Evolutionary conservation across 1,284 basidiomycete species (phyloP), one percentile per base, ranked within the genome.

Genomic region (Microbotryum lychnidis-dioicae): DNA sequence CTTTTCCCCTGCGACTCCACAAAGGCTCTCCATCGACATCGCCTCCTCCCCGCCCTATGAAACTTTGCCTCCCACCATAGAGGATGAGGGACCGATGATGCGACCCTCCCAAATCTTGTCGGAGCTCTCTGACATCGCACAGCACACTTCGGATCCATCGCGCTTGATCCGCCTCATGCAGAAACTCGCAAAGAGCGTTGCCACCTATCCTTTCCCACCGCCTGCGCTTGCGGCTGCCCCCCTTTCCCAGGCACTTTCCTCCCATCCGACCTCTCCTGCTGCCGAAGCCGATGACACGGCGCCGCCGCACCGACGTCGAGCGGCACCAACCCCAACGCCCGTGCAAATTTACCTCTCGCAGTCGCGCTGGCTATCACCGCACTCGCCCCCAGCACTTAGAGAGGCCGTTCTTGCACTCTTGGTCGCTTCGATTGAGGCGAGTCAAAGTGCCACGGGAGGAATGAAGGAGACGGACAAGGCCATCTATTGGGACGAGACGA

Each of bases 391-490:
- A 1, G 57, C 50, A 5, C 45, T 69, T 4, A 61, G 63, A 1
- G 50, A 48, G 16, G 66, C 57, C 8, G 52, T 62, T 46, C 68
- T 69, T 48, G 63, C 57, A 0, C 58, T 69, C 16, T 57, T 67
- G 65, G 54, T 47, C 12, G 65, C 65, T 2, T 67, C 65, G 49
- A 57, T 69, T 27, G 58, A 65, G 16, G 68, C 68, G 1, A 63
- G 63, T 31, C 55, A 62, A 23, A 66, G 54, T 18, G 56, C 63
- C 29, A 65, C 61, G n/a, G 68, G 65, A 6, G 68, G 66, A 6
- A 63, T 69, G 54, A 54, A 55, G 31, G 68, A 69, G 53, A n/a
- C 56, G 4, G 68, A 69, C 16, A 69, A 69, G 54, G 68, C 68
- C 10, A 57, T 65, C 31, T 69, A 62, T 47, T 69, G 68, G 68